These are phyloP conservation scores for Pestalotiopsis sp. DNA, from an alignment of 2,329 filamentous ascomycete species.

Conservation along the genomic window DNA sequence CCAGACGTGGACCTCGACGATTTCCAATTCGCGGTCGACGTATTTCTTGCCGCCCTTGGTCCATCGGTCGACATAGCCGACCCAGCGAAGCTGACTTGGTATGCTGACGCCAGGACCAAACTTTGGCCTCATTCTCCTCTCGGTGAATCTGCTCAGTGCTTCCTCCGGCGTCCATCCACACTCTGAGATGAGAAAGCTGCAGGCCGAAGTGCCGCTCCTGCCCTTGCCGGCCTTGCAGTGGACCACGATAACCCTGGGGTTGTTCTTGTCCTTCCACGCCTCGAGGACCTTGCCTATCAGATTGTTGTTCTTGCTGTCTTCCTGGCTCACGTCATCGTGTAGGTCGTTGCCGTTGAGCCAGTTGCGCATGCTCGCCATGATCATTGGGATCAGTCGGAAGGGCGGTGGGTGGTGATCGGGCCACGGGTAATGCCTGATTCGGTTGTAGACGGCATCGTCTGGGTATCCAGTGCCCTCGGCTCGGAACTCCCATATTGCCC, in stretches of 20 bases:
- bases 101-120: constrained; percentile 93
- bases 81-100: constrained; percentile 85
- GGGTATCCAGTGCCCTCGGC: constrained; percentile 96
- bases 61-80: constrained; percentile 90
- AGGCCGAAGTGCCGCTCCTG: constrained; percentile 83
- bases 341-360: constrained; percentile 68
- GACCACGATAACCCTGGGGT: constrained; percentile 76
- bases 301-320: constrained; percentile 21
- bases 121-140: constrained; percentile 82
- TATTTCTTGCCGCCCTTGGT: constrained; percentile 75
- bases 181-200: constrained; percentile 88
- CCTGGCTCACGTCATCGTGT: constrained; percentile 27
- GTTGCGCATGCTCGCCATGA: constrained; percentile 90
- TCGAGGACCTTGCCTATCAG: constrained; percentile 27
- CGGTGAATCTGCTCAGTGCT: constrained; percentile 66
- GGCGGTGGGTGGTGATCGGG: constrained; percentile 97
- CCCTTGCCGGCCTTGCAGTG: constrained; percentile 99
- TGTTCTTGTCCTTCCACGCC: constrained; percentile 36
- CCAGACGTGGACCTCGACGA: constrained; percentile 89
- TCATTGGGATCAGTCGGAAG: constrained; percentile 83
- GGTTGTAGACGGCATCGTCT: constrained; percentile 82
- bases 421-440: constrained; percentile 91
- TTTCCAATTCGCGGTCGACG: constrained; percentile 79
- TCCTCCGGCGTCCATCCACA: constrained; percentile 63
- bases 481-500: constrained; percentile 98